These are phyloP conservation scores for Wolfiporia cocos DNA, from an alignment of 1,284 basidiomycete species.

Conservation along the genomic window DNA sequence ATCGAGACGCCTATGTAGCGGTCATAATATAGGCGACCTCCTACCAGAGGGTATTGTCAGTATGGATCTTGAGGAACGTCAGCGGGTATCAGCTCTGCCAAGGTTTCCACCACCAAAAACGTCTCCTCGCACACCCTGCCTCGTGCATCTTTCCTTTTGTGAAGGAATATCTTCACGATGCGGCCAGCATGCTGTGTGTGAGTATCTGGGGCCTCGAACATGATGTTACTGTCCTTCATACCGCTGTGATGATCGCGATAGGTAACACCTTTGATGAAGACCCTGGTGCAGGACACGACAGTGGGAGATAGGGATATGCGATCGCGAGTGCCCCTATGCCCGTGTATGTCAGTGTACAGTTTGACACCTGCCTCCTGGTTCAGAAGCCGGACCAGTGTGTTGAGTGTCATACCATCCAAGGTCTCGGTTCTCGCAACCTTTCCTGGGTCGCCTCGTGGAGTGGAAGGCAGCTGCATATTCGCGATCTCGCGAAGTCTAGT, in stretches of 20 bases:
- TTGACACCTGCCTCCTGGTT: neutral
- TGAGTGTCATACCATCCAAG: neutral
- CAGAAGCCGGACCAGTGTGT: neutral
- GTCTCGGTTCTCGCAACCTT: neutral
- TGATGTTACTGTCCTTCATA: neutral
- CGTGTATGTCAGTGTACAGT: neutral
- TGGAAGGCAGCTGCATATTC: neutral
- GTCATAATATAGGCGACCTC: neutral
- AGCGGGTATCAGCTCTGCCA: neutral
- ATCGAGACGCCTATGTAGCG: no score
- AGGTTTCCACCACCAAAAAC: neutral
- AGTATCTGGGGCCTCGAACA: neutral
- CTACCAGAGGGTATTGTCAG: neutral
- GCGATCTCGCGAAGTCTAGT: neutral
- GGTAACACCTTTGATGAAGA: neutral
- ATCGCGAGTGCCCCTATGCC: neutral
- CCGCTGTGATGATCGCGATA: neutral
- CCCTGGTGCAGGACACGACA: neutral
- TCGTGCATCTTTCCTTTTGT: neutral
- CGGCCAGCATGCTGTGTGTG: neutral
- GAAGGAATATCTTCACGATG: neutral
- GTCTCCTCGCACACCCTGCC: neutral
- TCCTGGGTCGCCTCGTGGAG: neutral
- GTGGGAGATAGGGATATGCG: neutral
- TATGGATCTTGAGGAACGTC: neutral